Evolutionary conservation across 2,329 filamentous ascomycete species (phyloP), one percentile per base, ranked within the genome.

Genomic region (Xylariaceae sp.): DNA sequence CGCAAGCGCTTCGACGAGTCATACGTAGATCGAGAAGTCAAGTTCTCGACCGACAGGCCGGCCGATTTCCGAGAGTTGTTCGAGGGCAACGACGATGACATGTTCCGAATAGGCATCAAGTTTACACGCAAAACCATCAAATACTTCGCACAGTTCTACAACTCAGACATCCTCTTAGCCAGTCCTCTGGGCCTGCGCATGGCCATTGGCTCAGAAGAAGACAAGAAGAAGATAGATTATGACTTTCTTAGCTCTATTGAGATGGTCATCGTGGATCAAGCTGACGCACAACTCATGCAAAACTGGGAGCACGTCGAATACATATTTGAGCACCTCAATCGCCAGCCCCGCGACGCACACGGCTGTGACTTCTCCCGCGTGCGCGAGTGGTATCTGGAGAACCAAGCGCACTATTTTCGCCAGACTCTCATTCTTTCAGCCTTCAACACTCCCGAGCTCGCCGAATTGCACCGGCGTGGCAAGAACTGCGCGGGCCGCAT

Each of bases 261-360:
- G 67, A 68, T 98, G 41, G 83, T 93, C 23, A 76, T 97, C 37
- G 76, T 95, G 49, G 93, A 98, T 64, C 91, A 97, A 67, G 86
- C 89, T 11, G 91, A 97, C 66, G 90, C 90, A 0, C 79, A 96
- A 34, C 79, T 95, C 7, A 96, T 96, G 90, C 93, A 98, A 66
- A 97, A 95, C 65, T 97, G 92, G 91, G 90, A 96, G 60, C 92
- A 98, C 63, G 80, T 96, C 49, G 88, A 94, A 64, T 88, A 87
- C 64, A 86, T 96, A 57, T 91, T 97, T 61, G 83, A 88, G 52
- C 88, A 95, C 64, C 78, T 98, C 51, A 98, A 98, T 64, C 75
- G 86, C 19, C 88, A 95, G 59, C 92, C 93, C 29, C 88, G 85
- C 60, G 88, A 95, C 57, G 80, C 88, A 1, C 91, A 96, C 65